Evolutionary conservation across 306 rosid species (phyloP).

Genomic region (Rubus idaeus): DNA sequence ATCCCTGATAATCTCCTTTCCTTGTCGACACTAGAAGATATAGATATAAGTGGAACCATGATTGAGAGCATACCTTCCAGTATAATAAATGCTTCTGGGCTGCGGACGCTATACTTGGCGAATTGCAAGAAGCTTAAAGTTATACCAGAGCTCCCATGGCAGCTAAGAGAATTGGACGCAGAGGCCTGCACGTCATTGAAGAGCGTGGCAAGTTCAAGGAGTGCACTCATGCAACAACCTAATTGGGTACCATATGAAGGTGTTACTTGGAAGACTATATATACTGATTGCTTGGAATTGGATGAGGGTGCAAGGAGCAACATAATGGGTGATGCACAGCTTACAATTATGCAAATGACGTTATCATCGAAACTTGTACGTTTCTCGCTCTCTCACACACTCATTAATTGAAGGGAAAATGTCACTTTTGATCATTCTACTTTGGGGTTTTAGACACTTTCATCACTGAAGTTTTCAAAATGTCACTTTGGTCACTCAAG

Average conservation of each 20-base stretch:
- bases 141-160: background rate
- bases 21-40: background rate
- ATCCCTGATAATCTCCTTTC: background rate
- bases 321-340: background rate
- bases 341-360: background rate
- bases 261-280: no score
- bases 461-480: no score
- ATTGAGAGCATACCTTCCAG: conserved; percentile 14
- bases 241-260: no score
- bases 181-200: conserved; percentile 26
- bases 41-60: background rate
- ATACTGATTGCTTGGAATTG: background rate
- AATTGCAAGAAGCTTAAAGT: background rate
- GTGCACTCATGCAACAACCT: background rate
- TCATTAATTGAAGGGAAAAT: no score
- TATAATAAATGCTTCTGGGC: conserved; percentile 5
- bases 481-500: no score
- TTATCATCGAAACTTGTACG: background rate
- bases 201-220: conserved; percentile 3
- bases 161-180: no score
- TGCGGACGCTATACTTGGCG: background rate
- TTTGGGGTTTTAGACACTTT: no score
- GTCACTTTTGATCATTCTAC: no score
- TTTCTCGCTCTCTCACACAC: background rate
- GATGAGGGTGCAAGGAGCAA: conserved; percentile 9